Base-by-base conservation (phyloP, 164 flowering plant genomes). In the Tetracentron sinense region DNA sequence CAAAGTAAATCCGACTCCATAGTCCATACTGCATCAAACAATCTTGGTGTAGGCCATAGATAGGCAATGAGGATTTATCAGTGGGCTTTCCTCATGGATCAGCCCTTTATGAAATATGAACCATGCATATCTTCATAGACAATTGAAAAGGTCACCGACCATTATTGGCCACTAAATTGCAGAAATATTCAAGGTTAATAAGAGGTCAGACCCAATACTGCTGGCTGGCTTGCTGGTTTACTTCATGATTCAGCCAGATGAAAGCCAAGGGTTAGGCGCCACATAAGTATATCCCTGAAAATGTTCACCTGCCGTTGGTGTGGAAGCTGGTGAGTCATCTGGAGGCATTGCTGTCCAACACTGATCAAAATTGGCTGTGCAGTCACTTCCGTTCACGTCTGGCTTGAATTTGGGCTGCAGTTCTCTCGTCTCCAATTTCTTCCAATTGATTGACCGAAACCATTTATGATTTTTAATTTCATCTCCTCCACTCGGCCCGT, bases 291-390 rank as follows among this genome's bases (percentile, higher is more conserved):
- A 87, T 2, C 96, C 96, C 44, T 84, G 81, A 54, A 90, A 87
- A 74, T 82, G 83, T 64, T 77, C 91, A 27, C 85, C 89, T 0
- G 86, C 64, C 8, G 90, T 84, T 21, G 97, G 94, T 1, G 90
- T 90, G 4, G 89, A 72, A 50, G 95, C 97, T 21, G 97, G 94
- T 6, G 95, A 90, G 70, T 90, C 95, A 62, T 82, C 81, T 19
- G 72, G 66, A 17, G 95, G 90, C 95, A 88, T 82, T 62, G 82
- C 65, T 0, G 94, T 88, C 97, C 97, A 90, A 69, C 94, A 86
- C 31, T 62, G 51, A 54, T 88, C 97, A 54, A 90, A 90, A 62
- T 90, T 90, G 29, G 85, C 94, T 0, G 85, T 88, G 75, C 97
- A 88, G 27, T 88, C 88, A 60, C 69, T 79, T 47, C 97, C 97